phyloP scores from a whole-genome alignment of 2,329 filamentous ascomycete species.

The Mycosphaerella sp. region DNA sequence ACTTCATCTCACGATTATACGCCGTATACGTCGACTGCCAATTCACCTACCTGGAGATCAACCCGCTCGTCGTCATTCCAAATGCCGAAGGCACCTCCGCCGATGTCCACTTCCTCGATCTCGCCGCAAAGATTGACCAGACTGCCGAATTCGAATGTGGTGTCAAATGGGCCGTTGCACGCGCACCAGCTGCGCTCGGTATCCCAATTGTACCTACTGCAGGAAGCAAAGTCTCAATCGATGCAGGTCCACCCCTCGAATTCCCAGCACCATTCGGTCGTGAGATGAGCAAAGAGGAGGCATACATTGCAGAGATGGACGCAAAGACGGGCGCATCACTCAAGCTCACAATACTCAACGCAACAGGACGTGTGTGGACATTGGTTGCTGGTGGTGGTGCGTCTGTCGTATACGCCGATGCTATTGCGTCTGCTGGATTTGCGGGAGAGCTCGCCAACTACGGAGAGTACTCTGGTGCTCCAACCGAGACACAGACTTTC shows the following conservation, averaged over 20 bases:
- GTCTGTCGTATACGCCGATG: conserved; percentile 97
- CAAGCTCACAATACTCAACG: conserved; percentile 94
- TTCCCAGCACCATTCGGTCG: conserved; percentile 98
- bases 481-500: conserved; percentile 97
- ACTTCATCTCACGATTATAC: conserved; percentile 98
- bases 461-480: conserved; percentile 98
- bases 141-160: conserved; percentile 99
- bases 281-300: conserved; percentile 98
- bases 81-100: conserved; percentile 88
- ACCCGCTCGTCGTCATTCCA: conserved; percentile 95
- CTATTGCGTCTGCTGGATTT: conserved; percentile 93
- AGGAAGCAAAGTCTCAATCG: conserved; percentile 77
- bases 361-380: conserved; percentile 90
- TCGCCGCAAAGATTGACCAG: conserved; percentile 98
- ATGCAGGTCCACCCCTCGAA: conserved; percentile 96
- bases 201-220: conserved; percentile 57
- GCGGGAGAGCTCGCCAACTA: conserved; percentile 98
- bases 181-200: conserved; percentile 81
- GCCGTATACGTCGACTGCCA: conserved; percentile 99
- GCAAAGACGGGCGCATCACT: conserved; percentile 99
- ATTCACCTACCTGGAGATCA: conserved; percentile 99
- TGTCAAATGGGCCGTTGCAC: conserved; percentile 96
- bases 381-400: conserved; percentile 98
- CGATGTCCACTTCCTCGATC: conserved; percentile 93
- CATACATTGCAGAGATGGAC: conserved; percentile 97